Evolutionary conservation across 129 eudicot species (phyloP), one percentile per base, ranked within the genome.

Genomic region (Flaveria bidentis): DNA sequence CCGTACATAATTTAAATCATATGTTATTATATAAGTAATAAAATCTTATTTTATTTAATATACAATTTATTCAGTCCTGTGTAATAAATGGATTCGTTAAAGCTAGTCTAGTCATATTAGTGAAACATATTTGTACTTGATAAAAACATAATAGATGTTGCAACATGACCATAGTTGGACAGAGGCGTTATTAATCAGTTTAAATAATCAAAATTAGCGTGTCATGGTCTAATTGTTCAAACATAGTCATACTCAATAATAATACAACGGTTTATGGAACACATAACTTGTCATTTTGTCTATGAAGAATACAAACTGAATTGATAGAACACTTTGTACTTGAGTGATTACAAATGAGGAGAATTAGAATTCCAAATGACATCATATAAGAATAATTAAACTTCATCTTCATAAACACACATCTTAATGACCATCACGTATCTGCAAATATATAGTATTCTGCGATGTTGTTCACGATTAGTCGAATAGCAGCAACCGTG

Each of bases 391-490:
- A 25, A 63, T 4, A 63, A 1, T 30, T 30, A 46, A 63, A 28
- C 39, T 63, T 36, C 69, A 28, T 30, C 69, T 30, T 28, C 42
- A 63, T 63, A 33, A 14, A 63, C 5, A 63, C 46, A 63, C 3
- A 3, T 63, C 68, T 11, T 9, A 26, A 26, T 26, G 2, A 26
- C 17, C 1, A 33, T 87, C 85, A 85, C 52, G 81, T 75, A 71
- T 87, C 81, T 26, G 92, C 88, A 55, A 87, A 87, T 57, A 87
- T 58, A 47, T 85, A 81, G 76, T 87, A 87, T 26, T 73, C 28
- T 22, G 71, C 52, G 26, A 87, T 76, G 62, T 87, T 81, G 69
- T 82, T 69, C 33, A 82, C 55, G 33, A 87, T 82, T 55, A 85
- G 30, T 51, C 92, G 79, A 58, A 80, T 65, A 9, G 92, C 84